Evolutionary conservation across 305 asterid genomes (phyloP).

Genomic region (Fraxinus dipetala): DNA sequence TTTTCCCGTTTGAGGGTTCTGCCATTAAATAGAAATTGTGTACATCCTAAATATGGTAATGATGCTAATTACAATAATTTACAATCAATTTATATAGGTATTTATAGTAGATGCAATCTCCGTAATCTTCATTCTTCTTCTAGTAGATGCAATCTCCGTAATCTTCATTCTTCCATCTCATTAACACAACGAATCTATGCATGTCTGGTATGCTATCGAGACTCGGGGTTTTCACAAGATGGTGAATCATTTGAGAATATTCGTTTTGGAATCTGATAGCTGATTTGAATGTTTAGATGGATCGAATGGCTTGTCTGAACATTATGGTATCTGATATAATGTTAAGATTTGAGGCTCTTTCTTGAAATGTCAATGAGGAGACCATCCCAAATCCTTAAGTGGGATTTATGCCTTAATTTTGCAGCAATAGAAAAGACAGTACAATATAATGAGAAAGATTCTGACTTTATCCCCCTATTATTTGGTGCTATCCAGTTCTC

Average conservation of each 20-base stretch:
- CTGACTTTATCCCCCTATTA: not conserved
- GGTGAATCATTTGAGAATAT: not conserved
- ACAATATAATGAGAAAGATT: too few species aligned
- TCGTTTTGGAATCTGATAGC: not conserved
- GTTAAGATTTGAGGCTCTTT: not conserved
- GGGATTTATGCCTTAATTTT: not conserved
- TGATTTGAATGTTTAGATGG: not conserved
- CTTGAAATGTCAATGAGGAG: not conserved
- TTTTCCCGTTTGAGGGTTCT: too few species aligned
- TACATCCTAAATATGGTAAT: too few species aligned
- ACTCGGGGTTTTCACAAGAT: not conserved
- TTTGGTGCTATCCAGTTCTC: not conserved
- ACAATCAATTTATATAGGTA: too few species aligned
- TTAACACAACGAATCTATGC: not conserved
- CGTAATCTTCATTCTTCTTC: too few species aligned
- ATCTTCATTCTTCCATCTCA: too few species aligned
- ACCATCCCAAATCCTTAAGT: too few species aligned
- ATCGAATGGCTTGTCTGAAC: not conserved
- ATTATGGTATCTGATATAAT: not conserved
- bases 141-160: too few species aligned
- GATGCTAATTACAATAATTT: too few species aligned
- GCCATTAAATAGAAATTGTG: too few species aligned
- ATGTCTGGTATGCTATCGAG: not conserved
- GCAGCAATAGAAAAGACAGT: not conserved
- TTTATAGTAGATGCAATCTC: too few species aligned